A percentile compares a stretch with the other conserved stretches of the same genome.
phyloP scores from a whole-genome alignment of 176 grass and related monocot species.

The Oryza nivara region DNA sequence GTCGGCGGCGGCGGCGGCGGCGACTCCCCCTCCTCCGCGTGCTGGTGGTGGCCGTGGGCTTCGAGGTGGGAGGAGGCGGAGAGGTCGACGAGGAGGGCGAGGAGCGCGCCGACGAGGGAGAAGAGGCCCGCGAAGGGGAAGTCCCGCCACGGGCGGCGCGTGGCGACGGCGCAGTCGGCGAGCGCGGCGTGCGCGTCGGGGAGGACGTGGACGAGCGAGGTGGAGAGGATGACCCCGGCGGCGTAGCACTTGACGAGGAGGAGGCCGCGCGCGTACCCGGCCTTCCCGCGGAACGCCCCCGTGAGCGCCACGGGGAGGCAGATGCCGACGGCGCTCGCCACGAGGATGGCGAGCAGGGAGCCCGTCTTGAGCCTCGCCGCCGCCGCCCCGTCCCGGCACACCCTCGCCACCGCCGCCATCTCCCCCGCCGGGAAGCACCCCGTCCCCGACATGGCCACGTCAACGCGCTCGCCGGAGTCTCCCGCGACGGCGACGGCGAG shows the following conservation, averaged over 20 bases:
- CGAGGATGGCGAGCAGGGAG: constrained; percentile 59
- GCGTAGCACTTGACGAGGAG: constrained; percentile 98
- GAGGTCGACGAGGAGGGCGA: constrained; percentile 91
- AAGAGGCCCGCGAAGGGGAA: constrained; percentile 94
- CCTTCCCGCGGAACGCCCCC: constrained; percentile 58
- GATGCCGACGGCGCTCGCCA: constrained; percentile 68
- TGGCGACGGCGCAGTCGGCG: constrained; percentile 70
- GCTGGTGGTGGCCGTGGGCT: constrained; percentile 34
- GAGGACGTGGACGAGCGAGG: constrained; percentile 93
- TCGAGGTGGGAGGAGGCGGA: constrained; percentile 72
- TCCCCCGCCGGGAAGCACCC: constrained; percentile 33
- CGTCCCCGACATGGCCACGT: constrained; percentile 44
- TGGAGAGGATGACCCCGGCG: constrained; percentile 95
- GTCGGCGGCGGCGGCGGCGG: neutral
- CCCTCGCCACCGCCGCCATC: neutral
- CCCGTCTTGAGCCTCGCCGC: constrained; percentile 57
- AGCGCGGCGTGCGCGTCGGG: constrained; percentile 86
- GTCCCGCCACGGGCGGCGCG: constrained; percentile 66
- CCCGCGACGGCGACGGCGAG: neutral
- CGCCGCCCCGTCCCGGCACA: constrained; percentile 55
- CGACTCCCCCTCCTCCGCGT: neutral
- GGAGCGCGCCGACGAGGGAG: constrained; percentile 79
- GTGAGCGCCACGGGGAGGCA: constrained; percentile 87
- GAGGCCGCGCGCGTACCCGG: constrained; percentile 55
- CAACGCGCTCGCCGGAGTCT: neutral